Evolutionary conservation across 306 rosid species (phyloP), one percentile per base, ranked within the genome.

Genomic region (Prunus salicina): DNA sequence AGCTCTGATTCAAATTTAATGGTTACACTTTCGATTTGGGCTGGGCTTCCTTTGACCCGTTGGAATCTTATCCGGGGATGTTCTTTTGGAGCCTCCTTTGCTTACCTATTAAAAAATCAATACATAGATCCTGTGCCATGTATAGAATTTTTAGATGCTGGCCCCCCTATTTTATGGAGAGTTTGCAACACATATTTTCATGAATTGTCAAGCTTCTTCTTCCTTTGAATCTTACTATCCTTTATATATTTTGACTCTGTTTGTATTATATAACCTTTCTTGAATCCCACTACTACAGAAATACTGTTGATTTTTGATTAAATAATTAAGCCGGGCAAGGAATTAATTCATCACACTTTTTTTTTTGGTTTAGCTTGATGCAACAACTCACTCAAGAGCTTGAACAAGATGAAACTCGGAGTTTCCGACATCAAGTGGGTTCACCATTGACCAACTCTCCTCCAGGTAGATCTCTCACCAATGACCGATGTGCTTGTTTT

Each of bases 331-430:
- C 66, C 18, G 52, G 45, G 69, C 49, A 50, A 63, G 8, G 52
- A 71, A 32, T 69, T 82, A 27, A 34, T 57, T 22, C 8, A 3
- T 27, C 64, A 6, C 19, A 28, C 14, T 71, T n/a, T 67, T 67
- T 52, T 45, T 78, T 68, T 68, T 43, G 70, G 64, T 57, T 28
- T 77, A 91, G 98, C 84, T 90, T 91, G 82, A 87, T 93, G 92
- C 98, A 91, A 82, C 98, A 89, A 84, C 73, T 93, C 76, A 90
- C 78, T 85, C 97, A 87, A 77, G 97, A 93, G 86, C 86, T 91
- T 84, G 98, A 93, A 22, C 98, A 87, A 83, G 97, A 93, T 70
- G 97, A 93, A 51, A 79, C 76, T 25, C 85, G 89, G 5, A 84
- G 81, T 85, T 91, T 91, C 84, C 84, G 88, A 61, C 88, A 83